Conservation (phyloP, 2,329 filamentous ascomycete genomes). For the Alternaria gaisen region DNA sequence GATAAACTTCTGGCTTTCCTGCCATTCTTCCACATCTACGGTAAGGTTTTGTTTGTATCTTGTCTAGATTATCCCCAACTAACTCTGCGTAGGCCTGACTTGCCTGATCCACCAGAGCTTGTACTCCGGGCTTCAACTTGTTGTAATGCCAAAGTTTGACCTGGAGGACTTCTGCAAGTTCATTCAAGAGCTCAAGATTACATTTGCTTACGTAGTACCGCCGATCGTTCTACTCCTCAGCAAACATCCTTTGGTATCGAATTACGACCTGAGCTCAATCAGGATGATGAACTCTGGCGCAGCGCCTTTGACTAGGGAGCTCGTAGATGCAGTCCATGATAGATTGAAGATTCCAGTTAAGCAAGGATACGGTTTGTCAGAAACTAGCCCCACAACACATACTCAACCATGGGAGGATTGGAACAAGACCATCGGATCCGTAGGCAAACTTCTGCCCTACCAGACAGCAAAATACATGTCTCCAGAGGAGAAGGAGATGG, state of each 20-base stretch:
- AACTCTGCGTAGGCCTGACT: constrained; percentile 65
- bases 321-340: constrained; percentile 78
- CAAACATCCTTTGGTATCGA: constrained; percentile 79
- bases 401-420: constrained; percentile 79
- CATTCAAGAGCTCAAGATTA: constrained; percentile 78
- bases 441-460: constrained; percentile 80
- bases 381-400: constrained; percentile 83
- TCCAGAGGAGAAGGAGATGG: constrained; percentile 65
- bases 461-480: constrained; percentile 84
- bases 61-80: not conserved
- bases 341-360: constrained; percentile 83
- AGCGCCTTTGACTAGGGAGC: constrained; percentile 81
- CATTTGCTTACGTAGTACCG: constrained; percentile 82
- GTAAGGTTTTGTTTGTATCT: constrained; percentile 56
- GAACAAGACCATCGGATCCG: constrained; percentile 77
- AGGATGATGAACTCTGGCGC: constrained; percentile 89
- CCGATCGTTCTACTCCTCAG: constrained; percentile 82
- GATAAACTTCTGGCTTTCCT: constrained; percentile 82
- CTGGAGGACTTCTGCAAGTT: constrained; percentile 79
- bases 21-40: constrained; percentile 93
- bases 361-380: constrained; percentile 90
- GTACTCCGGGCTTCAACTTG: constrained; percentile 70
- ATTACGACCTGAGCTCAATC: constrained; percentile 81
- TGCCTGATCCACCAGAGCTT: constrained; percentile 75
- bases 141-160: constrained; percentile 83